Conservation (phyloP, 139 green algal genomes). For the Coccomyxa sp. region DNA sequence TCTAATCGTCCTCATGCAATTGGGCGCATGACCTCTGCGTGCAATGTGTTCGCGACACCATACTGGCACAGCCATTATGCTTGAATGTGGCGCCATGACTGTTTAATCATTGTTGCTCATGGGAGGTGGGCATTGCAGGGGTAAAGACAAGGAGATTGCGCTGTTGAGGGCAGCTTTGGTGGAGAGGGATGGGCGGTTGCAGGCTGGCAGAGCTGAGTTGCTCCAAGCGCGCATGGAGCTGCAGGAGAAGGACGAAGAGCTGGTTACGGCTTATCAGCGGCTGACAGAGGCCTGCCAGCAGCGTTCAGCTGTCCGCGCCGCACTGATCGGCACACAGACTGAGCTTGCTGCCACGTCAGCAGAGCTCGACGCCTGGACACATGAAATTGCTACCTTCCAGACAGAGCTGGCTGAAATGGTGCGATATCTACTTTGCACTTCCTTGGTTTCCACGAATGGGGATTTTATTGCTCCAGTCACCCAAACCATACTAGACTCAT, state of each 20-base stretch:
- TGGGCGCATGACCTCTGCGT: background rate
- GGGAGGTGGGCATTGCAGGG: background rate
- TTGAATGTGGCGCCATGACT: background rate
- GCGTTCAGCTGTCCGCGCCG: background rate
- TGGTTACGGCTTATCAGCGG: conserved; percentile 5
- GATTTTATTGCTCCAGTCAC: background rate
- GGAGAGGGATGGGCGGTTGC: conserved; percentile 8
- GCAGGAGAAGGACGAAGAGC: conserved; percentile 6
- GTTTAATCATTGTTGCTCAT: too few relatives aligned
- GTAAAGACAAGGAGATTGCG: background rate
- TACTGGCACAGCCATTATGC: background rate
- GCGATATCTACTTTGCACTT: background rate
- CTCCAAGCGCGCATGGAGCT: background rate
- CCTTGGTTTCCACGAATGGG: background rate
- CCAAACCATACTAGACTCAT: background rate
- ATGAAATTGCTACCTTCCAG: background rate
- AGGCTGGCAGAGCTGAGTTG: conserved; percentile 3
- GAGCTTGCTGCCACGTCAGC: background rate
- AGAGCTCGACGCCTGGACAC: background rate
- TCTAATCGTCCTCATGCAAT: background rate
- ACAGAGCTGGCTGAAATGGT: background rate
- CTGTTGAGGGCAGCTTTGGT: conserved; percentile 6
- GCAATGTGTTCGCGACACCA: background rate
- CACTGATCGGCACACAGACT: conserved; percentile 6
- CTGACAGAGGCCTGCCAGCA: conserved; percentile 7